Conservation (phyloP, 352 stramenopile genomes). For the Blastocystis sp. region DNA sequence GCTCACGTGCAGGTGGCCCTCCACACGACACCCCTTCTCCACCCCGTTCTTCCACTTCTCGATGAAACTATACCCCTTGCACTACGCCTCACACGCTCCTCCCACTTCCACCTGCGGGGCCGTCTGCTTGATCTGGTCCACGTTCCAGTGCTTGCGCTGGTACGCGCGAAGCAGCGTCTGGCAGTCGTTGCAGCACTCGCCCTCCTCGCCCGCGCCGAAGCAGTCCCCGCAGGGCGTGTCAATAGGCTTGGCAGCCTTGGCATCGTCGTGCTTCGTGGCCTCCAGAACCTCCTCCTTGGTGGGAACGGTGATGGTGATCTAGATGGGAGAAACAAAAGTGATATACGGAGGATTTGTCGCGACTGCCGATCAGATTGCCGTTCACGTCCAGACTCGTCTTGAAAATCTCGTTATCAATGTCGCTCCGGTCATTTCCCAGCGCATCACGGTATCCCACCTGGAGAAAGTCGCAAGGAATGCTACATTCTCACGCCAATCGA, state of each 20-base stretch:
- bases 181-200: slow-evolving; percentile 72
- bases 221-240: slow-evolving; percentile 22
- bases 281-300: slow-evolving; percentile 65
- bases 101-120: background rate
- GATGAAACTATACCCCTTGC: slow-evolving; percentile 18
- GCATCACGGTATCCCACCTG: slow-evolving; percentile 63
- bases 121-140: background rate
- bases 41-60: slow-evolving; percentile 60
- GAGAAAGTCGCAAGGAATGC: slow-evolving; percentile 53
- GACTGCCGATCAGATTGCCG: slow-evolving; percentile 44
- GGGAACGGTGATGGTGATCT: slow-evolving; percentile 52
- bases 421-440: slow-evolving; percentile 55
- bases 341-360: slow-evolving; percentile 46
- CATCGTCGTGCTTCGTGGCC: slow-evolving; percentile 19
- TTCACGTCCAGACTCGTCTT: slow-evolving; percentile 66
- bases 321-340: background rate
- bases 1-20: slow-evolving; percentile 28
- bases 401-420: slow-evolving; percentile 55
- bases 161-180: slow-evolving; percentile 70
- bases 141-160: slow-evolving; percentile 69
- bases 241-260: background rate
- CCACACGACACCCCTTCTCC: slow-evolving; percentile 56
- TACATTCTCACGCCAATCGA: background rate
- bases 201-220: background rate
- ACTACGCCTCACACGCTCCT: background rate